Evolutionary conservation across 176 grass and related monocot species (phyloP).

Genomic region (Guadua angustifolia): DNA sequence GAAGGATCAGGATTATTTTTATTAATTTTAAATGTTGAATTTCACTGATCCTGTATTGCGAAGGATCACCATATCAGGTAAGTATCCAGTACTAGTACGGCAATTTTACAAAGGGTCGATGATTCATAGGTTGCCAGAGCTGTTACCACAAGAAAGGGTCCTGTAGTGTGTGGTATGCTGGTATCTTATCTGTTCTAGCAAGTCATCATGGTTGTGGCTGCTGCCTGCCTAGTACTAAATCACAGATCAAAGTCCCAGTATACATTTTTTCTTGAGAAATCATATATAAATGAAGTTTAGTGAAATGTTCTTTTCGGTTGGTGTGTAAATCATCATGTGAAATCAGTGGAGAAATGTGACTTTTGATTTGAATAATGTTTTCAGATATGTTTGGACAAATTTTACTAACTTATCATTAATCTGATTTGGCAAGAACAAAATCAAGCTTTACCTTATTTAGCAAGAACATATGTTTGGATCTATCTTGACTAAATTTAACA

Average conservation of each 20-base stretch:
- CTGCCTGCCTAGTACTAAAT: neutral
- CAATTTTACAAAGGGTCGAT: too few species aligned
- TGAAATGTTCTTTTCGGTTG: neutral
- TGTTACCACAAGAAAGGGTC: neutral
- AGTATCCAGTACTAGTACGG: too few species aligned
- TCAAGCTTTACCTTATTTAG: neutral
- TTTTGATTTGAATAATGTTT: neutral
- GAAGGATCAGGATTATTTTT: too few species aligned
- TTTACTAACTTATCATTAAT: neutral
- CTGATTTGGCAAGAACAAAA: neutral
- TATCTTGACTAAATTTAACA: neutral
- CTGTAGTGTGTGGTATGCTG: neutral
- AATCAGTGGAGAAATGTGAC: neutral
- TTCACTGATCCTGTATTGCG: too few species aligned
- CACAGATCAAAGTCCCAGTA: neutral
- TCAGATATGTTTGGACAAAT: neutral
- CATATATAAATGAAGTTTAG: neutral
- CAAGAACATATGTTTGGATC: neutral
- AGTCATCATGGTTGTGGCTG: neutral
- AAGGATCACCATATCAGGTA: too few species aligned
- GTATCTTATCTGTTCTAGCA: neutral
- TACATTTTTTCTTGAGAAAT: neutral
- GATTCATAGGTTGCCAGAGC: neutral
- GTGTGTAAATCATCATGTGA: neutral
- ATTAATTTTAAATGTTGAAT: too few species aligned